phyloP scores from a whole-genome alignment of 2,329 filamentous ascomycete genomes.

The Elsinoe necatrix region DNA sequence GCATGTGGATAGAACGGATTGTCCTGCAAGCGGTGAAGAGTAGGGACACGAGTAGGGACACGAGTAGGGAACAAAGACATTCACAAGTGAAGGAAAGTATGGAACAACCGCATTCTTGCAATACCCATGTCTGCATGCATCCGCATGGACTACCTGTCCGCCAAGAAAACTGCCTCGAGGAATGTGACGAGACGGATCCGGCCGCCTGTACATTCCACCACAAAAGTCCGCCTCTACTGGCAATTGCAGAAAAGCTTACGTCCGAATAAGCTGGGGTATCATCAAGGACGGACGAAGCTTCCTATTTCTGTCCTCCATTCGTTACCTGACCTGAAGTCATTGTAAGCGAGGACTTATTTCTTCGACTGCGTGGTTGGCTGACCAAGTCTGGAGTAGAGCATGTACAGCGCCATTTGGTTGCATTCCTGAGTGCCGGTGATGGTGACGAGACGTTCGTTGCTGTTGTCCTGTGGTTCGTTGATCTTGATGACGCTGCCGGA shows the following conservation, averaged over 20 bases:
- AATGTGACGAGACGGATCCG: slow-evolving; percentile 10
- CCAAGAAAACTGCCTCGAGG: slow-evolving; percentile 1
- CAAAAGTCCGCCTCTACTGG: neutral
- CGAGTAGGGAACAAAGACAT: slow-evolving; percentile 4
- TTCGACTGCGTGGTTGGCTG: slow-evolving; percentile 39
- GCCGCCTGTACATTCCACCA: slow-evolving; percentile 8
- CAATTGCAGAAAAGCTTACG: neutral
- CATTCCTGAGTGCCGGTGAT: slow-evolving; percentile 97
- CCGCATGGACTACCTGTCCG: neutral
- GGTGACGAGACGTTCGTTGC: slow-evolving; percentile 93
- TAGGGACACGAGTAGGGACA: neutral
- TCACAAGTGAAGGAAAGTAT: neutral
- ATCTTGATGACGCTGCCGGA: slow-evolving; percentile 99
- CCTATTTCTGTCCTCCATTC: slow-evolving; percentile 19
- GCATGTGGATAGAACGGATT: neutral
- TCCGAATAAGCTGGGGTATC: slow-evolving; percentile 9
- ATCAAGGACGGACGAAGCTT: neutral
- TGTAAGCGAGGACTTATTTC: slow-evolving; percentile 18
- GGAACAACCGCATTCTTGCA: slow-evolving; percentile 11
- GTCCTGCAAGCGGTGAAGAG: slow-evolving; percentile 1
- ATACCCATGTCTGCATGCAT: slow-evolving; percentile 7
- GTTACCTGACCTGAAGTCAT: slow-evolving; percentile 18
- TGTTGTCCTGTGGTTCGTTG: slow-evolving; percentile 98
- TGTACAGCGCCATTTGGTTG: slow-evolving; percentile 99
- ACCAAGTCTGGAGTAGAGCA: slow-evolving; percentile 98